These are phyloP conservation scores for Porpolomopsis calyptriformis DNA, from an alignment of 768 basidiomycete genomes.

Conservation along the genomic window DNA sequence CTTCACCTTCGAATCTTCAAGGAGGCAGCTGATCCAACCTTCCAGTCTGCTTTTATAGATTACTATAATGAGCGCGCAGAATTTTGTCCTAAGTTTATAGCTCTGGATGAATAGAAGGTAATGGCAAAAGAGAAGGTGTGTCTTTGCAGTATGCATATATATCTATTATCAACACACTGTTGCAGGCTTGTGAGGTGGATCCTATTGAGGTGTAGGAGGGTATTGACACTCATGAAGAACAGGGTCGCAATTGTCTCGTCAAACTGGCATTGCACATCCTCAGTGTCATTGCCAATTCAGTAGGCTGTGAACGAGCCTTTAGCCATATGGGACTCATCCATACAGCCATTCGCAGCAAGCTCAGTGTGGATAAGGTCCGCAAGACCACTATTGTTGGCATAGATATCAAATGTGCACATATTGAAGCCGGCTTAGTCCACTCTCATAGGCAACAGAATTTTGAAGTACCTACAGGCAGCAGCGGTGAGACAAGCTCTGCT, in stretches of 20 bases:
- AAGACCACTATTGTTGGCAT: conserved; percentile 13
- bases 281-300: conserved; percentile 19
- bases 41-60: too few species aligned
- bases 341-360: conserved; percentile 9
- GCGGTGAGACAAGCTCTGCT: not conserved
- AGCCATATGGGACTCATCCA: conserved; percentile 18
- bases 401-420: conserved; percentile 13
- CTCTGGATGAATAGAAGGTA: conserved; percentile 3
- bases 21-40: too few species aligned
- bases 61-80: conserved; percentile 8
- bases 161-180: not conserved
- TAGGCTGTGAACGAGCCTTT: conserved; percentile 19
- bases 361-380: conserved; percentile 13
- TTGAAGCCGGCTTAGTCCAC: conserved; percentile 9
- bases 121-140: conserved; percentile 6
- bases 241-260: conserved; percentile 8
- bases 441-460: conserved; percentile 7
- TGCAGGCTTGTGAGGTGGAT: conserved; percentile 3
- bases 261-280: conserved; percentile 18
- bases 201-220: conserved; percentile 1
- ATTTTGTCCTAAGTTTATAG: conserved; percentile 6
- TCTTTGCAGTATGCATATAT: conserved; percentile 6
- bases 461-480: not conserved
- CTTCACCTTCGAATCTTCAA: too few species aligned
- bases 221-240: too few species aligned